These are phyloP conservation scores for Eimeria praecox DNA, from an alignment of 169 alveolate species.

Conservation along the genomic window DNA sequence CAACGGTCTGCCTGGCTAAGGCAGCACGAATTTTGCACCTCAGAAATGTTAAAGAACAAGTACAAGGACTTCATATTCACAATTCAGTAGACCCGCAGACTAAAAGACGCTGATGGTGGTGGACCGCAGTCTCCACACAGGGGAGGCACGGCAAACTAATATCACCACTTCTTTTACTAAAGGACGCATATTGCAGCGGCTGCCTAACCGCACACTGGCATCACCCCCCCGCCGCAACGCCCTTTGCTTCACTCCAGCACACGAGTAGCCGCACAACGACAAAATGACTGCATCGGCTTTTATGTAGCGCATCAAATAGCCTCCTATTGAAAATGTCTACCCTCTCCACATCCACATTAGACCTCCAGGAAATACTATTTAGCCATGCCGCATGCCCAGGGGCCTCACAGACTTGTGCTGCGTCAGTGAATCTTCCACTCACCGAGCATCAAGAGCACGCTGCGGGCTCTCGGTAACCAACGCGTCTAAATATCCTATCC, in stretches of 20 bases:
- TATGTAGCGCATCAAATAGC: neutral
- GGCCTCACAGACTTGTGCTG: neutral
- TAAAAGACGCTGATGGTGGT: neutral
- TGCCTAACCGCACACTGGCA: neutral
- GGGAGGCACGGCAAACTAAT: neutral
- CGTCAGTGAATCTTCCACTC: neutral
- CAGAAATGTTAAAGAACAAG: neutral
- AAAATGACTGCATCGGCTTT: neutral
- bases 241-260: neutral
- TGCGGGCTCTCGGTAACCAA: conserved; percentile 61
- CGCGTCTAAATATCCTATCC: conserved; percentile 64
- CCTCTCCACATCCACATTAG: neutral
- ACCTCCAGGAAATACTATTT: neutral
- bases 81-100: neutral
- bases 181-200: neutral
- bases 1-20: neutral
- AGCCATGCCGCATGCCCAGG: neutral
- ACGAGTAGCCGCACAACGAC: neutral
- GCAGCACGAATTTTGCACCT: neutral
- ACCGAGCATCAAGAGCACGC: conserved; percentile 64
- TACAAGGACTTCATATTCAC: neutral
- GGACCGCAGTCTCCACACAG: neutral
- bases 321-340: neutral
- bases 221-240: neutral
- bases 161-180: neutral